Percentiles rank a stretch among this genome's conserved stretches.
These are phyloP conservation scores for Phytophthora megakarya DNA, from an alignment of 352 stramenopile species.

Conservation along the genomic window DNA sequence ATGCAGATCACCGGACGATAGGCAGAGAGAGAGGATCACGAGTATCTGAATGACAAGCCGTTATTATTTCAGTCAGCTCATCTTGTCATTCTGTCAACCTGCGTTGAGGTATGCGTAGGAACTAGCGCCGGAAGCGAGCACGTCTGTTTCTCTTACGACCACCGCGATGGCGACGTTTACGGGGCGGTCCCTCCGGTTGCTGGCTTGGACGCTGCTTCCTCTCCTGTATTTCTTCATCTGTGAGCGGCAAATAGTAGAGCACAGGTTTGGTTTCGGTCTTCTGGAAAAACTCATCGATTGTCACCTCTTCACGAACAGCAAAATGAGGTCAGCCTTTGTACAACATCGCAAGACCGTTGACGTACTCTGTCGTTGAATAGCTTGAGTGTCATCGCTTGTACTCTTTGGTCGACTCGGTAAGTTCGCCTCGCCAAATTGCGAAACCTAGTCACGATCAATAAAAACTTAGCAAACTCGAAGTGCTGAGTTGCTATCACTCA, in stretches of 20 bases:
- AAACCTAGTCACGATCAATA: conserved; percentile 21
- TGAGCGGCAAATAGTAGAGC: conserved; percentile 82
- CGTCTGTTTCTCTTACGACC: conserved; percentile 43
- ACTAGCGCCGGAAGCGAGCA: conserved; percentile 32
- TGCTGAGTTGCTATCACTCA: not conserved
- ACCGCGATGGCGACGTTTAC: conserved; percentile 39
- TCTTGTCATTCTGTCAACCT: conserved; percentile 2
- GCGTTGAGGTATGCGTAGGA: conserved; percentile 5
- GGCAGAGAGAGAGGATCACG: conserved; percentile 23
- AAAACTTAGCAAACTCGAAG: conserved; percentile 8
- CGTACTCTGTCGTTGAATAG: conserved; percentile 31
- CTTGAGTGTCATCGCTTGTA: conserved; percentile 28
- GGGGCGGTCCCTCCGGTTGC: conserved; percentile 23
- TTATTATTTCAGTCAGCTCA: conserved; percentile 19
- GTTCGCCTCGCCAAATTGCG: conserved; percentile 32
- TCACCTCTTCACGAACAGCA: conserved; percentile 33
- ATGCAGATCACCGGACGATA: conserved; percentile 19
- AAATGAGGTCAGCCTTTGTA: not conserved
- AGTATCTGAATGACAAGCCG: conserved; percentile 23
- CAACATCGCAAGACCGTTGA: not conserved
- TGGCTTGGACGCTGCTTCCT: conserved; percentile 35
- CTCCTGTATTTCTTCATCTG: conserved; percentile 69
- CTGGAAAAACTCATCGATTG: conserved; percentile 77
- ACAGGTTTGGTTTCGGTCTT: conserved; percentile 81
- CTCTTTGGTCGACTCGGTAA: conserved; percentile 27